Base-by-base conservation (phyloP, 164 flowering plant genomes). In the Platanus orientalis region DNA sequence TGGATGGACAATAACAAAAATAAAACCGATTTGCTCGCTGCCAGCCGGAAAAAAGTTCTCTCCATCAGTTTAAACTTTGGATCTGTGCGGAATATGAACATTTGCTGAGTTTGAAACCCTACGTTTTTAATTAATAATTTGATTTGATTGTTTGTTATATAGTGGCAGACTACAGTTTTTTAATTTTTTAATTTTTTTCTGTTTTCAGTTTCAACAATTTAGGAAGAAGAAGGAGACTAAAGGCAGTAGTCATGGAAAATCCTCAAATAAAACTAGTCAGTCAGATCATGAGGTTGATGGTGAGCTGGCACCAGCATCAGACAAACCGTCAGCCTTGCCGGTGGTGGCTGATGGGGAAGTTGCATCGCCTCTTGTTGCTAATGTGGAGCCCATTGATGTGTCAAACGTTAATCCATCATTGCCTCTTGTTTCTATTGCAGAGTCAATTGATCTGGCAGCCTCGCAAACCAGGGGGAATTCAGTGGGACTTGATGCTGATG, bases 21-120 rank as follows among this genome's bases (percentile, higher is more conserved):
- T 69, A 84, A 88, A 27, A 76, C 82, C 66, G 98, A 90, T 81
- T 75, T 90, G 74, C 88, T 92, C n/a, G 93, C 88, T 3, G 96
- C 92, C 0, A 97, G 98, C 16, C 81, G 89, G 23, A 85, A 92
- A 70, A 92, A 80, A 94, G 98, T 89, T 11, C 28, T 49, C 64
- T 54, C 52, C n/a, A 29, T 26, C 67, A 13, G 20, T 44, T 51
- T 1, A 16, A 27, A 20, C 23, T n/a, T 20, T 64, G 32, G 48
- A 16, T 40, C 36, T 54, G 42, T 34, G 7, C 42, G 0, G 27
- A 16, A 6, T 39, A 20, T 53, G 25, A 25, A 29, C 1, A 16
- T 52, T 17, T 44, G 30, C 17, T 3, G 19, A 6, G 2, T 30
- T 64, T 48, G 65, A 30, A 62, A 59, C 25, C 26, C 19, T 40